A percentile compares a stretch with the other conserved stretches of the same genome.
phyloP scores from a whole-genome alignment of 306 rosid genomes.

The Datisca glomerata region DNA sequence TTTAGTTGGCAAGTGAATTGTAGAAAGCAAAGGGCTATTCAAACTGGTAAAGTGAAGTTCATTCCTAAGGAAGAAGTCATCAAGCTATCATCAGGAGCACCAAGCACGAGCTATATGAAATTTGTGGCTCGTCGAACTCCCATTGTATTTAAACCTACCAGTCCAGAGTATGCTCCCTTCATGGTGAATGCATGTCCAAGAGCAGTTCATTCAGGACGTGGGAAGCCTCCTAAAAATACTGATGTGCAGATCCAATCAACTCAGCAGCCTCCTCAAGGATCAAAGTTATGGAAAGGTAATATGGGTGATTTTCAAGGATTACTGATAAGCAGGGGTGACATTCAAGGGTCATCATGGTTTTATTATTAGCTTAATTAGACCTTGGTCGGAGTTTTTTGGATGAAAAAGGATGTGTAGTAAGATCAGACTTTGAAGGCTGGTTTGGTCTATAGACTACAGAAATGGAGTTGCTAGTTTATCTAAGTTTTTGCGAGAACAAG shows the following conservation, averaged over 20 bases:
- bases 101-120: background rate
- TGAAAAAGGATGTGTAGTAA: too few species aligned
- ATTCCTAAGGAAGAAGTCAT: conserved; percentile 46
- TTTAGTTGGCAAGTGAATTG: conserved; percentile 14
- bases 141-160: conserved; percentile 8
- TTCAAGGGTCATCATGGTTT: too few species aligned
- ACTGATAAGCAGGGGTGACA: too few species aligned
- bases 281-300: background rate
- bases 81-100: conserved; percentile 26
- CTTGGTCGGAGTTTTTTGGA: too few species aligned
- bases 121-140: background rate
- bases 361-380: too few species aligned
- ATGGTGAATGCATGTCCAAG: background rate
- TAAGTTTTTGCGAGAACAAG: too few species aligned
- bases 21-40: conserved; percentile 17
- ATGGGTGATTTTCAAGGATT: too few species aligned
- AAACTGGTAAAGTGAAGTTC: conserved; percentile 44
- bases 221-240: conserved; percentile 15
- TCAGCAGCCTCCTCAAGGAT: background rate
- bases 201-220: background rate
- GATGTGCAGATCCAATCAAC: background rate
- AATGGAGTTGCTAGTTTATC: too few species aligned
- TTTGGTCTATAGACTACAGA: too few species aligned
- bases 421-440: too few species aligned
- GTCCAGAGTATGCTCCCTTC: conserved; percentile 7